Evolutionary conservation across 768 basidiomycete species (phyloP), one percentile per base, ranked within the genome.

Genomic region (Trametes elegans): DNA sequence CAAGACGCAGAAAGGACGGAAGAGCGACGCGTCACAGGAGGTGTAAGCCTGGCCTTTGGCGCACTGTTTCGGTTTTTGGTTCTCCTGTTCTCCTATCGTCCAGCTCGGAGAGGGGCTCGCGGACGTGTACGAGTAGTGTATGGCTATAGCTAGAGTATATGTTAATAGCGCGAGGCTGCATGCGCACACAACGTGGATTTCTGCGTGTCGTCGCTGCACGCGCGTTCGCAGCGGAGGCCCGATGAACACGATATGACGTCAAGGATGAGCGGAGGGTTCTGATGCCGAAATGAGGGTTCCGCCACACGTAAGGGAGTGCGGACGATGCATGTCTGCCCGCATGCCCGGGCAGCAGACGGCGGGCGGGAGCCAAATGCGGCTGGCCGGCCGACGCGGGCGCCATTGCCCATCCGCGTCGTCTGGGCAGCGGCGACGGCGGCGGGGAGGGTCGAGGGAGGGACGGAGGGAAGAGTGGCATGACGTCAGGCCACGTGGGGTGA

Each of bases 1-100:
- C 63, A 85, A 83, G 70, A 70, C 76, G 42, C 68, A 71, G 48
- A 79, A 76, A 64, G 78, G 76, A 61, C 80, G 81, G 72, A 79
- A 80, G 69, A 53, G 51, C 39, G 57, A 59, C 36, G 57, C 41
- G 21, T 53, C 57, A 19, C 52, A 53, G 42, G 57, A 58, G 35
- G 57, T 54, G 21, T 59, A 41, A 45, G 19, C 29, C 16, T 27
- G 8, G 13, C 36, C 14, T 5, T 27, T 32, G 42, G 19, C 42
- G 29, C 23, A 35, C 7, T 23, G 39, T 19, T 21, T n/a, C 10
- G 14, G 0, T 14, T 14, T 14, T 38, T 21, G 8, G 3, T 53
- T 16, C 13, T 8, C 14, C 13, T 14, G 14, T 47, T 14, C 5
- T 47, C 16, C 18, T 41, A n/a, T 13, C 7, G 31, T 32, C n/a